Evolutionary conservation across 2,329 filamentous ascomycete species (phyloP).

Genomic region (Ceratocystis alfenasii): DNA sequence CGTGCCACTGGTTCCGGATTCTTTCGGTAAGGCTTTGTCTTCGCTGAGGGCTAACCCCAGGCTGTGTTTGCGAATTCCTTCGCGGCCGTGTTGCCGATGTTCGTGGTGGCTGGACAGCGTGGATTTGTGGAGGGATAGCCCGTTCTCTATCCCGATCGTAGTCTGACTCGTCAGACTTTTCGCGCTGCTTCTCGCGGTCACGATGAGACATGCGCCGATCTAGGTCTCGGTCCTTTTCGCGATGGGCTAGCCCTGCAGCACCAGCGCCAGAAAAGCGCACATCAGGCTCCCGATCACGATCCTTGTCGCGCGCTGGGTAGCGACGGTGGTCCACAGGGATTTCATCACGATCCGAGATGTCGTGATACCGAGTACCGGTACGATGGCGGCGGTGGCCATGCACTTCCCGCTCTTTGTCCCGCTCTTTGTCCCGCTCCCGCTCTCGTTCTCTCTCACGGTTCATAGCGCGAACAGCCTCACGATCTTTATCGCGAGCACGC

Average conservation of each 20-base stretch:
- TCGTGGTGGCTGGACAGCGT: conserved; percentile 4
- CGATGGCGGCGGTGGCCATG: conserved; percentile 18
- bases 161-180: conserved; percentile 17
- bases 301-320: conserved; percentile 20
- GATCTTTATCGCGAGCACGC: conserved; percentile 17
- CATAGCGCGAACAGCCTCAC: conserved; percentile 17
- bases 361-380: conserved; percentile 14
- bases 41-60: conserved; percentile 15
- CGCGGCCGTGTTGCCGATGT: conserved; percentile 6
- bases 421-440: conserved; percentile 25
- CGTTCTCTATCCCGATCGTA: conserved; percentile 16
- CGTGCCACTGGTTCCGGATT: conserved; percentile 15
- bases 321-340: conserved; percentile 19
- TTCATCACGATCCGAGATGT: conserved; percentile 22
- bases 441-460: conserved; percentile 19
- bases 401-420: conserved; percentile 18
- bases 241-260: not conserved
- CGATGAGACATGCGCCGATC: conserved; percentile 10
- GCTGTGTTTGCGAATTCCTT: conserved; percentile 19
- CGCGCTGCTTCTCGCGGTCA: conserved; percentile 12
- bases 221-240: conserved; percentile 2
- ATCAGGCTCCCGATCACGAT: conserved; percentile 23
- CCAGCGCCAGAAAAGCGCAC: conserved; percentile 16
- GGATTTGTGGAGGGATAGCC: not conserved
- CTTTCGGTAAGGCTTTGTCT: conserved; percentile 19